phyloP scores from a whole-genome alignment of 2,329 filamentous ascomycete species.

The Aspergillus intermedius region DNA sequence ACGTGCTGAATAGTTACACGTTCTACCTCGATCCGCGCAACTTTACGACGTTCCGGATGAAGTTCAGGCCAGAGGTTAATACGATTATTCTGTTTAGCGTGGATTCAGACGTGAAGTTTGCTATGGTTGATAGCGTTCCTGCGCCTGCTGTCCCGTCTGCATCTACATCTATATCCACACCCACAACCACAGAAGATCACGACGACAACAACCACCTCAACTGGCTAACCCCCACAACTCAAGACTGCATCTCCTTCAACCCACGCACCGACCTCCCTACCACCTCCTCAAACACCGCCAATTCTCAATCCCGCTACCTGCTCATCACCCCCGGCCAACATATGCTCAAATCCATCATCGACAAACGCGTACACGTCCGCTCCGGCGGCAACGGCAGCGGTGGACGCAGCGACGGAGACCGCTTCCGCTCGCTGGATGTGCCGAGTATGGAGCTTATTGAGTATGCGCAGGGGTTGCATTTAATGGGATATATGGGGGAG shows the following conservation, averaged over 20 bases:
- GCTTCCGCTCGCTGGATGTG: constrained; percentile 14
- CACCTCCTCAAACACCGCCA: not conserved
- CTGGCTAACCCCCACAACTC: constrained; percentile 21
- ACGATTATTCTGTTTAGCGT: constrained; percentile 24
- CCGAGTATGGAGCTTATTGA: constrained; percentile 23
- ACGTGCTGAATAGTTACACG: constrained; percentile 20
- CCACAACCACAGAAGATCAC: not conserved
- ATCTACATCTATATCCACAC: not conserved
- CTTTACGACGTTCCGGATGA: constrained; percentile 29
- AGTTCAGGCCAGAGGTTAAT: constrained; percentile 20
- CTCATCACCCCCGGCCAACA: constrained; percentile 22
- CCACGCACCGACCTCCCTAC: constrained; percentile 1
- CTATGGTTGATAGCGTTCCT: constrained; percentile 9
- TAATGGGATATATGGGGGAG: constrained; percentile 21
- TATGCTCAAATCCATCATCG: constrained; percentile 19
- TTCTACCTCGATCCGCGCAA: constrained; percentile 26
- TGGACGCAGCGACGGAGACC: constrained; percentile 6
- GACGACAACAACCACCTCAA: constrained; percentile 3
- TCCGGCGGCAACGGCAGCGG: constrained; percentile 12
- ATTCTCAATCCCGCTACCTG: constrained; percentile 12
- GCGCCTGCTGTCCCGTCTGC: not conserved
- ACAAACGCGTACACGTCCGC: constrained; percentile 20
- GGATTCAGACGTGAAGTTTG: constrained; percentile 21
- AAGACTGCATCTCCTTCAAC: constrained; percentile 17
- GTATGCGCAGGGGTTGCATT: constrained; percentile 22